These are phyloP conservation scores for Erigeron philadelphicus DNA, from an alignment of 140 eudicot genomes.

Conservation along the genomic window DNA sequence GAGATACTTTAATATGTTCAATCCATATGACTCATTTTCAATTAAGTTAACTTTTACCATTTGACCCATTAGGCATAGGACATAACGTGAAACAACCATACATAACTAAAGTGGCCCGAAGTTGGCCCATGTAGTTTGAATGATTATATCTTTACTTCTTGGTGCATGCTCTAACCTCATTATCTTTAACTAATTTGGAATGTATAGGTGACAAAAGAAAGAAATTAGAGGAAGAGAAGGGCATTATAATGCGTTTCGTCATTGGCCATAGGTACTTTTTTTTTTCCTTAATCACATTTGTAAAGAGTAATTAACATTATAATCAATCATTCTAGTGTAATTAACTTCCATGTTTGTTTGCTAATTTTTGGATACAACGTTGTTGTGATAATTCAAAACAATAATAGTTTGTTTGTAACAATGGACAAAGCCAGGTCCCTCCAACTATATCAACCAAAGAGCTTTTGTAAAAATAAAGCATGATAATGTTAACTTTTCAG, in stretches of 20 bases:
- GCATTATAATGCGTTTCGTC: slow-evolving; percentile 88
- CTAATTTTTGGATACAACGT: background rate
- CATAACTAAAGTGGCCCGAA: background rate
- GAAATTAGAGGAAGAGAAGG: slow-evolving; percentile 88
- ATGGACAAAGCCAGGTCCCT: slow-evolving; percentile 9
- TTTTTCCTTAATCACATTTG: background rate
- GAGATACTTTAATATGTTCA: background rate
- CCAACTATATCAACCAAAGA: slow-evolving; percentile 15
- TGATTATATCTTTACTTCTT: background rate
- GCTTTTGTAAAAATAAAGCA: slow-evolving; percentile 25
- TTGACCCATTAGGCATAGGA: background rate
- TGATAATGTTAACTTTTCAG: slow-evolving; percentile 33
- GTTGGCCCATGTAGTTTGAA: background rate
- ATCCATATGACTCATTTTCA: background rate
- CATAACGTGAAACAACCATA: background rate
- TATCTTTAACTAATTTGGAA: background rate
- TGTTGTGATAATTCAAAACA: background rate
- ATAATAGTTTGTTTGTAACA: slow-evolving; percentile 6
- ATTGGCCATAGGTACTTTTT: slow-evolving; percentile 78
- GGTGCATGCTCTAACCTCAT: background rate
- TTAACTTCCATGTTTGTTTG: background rate
- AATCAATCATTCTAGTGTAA: no score
- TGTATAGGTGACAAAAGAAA: slow-evolving; percentile 71
- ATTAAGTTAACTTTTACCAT: background rate
- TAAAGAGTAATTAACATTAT: slow-evolving; percentile 1